Conservation (phyloP, 1,284 basidiomycete genomes). For the Leccinum glutinopallens region DNA sequence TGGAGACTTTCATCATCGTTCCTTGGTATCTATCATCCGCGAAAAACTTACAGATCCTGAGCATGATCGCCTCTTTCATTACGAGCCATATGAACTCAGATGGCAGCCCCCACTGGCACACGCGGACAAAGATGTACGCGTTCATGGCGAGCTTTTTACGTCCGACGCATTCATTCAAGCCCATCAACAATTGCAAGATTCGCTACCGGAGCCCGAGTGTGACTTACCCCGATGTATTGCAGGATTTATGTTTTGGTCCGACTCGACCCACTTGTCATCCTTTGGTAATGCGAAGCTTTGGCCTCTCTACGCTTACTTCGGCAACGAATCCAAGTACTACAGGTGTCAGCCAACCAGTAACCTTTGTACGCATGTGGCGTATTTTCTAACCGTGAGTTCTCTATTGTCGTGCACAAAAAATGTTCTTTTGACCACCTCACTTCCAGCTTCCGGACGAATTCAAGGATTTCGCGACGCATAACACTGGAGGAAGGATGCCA, state of each 20-base stretch:
- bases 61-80: neutral
- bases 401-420: neutral
- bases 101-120: neutral
- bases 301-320: neutral
- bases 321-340: neutral
- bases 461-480: neutral
- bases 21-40: neutral
- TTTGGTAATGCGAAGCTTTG: neutral
- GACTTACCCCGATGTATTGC: neutral
- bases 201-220: neutral
- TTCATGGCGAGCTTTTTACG: neutral
- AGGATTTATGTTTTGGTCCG: neutral
- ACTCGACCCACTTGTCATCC: neutral
- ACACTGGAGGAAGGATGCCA: neutral
- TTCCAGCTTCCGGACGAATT: neutral
- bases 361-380: neutral
- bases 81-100: neutral
- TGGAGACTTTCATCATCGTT: neutral
- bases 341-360: slow-evolving; percentile 1
- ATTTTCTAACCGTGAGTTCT: neutral
- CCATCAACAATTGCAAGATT: neutral
- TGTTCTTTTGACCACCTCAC: neutral
- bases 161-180: neutral
- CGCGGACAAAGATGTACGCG: neutral
- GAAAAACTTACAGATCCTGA: neutral